Evolutionary conservation across 768 basidiomycete species (phyloP), one percentile per base, ranked within the genome.

Genomic region (Lentinus brumalis): DNA sequence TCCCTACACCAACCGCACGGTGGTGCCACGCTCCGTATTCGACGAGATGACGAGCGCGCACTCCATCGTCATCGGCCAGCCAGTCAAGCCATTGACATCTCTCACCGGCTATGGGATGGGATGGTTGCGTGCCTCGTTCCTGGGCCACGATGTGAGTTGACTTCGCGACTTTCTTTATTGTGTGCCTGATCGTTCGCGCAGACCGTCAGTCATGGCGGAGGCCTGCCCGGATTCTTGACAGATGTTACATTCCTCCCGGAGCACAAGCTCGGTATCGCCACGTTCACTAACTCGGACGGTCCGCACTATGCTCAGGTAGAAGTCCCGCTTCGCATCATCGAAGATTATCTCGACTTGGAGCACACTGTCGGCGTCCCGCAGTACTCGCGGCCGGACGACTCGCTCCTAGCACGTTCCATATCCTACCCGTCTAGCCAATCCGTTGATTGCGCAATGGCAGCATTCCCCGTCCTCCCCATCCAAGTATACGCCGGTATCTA

Each of bases 31-130:
- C 3, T 54, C 65, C 12, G 66, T 71, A 6, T 71, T 78, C 49
- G 62, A 67, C 7, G 72, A 70, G 40, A 64, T 68, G 2, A 77
- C 79, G 0, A 67, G 71, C 4, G 71, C 75, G 10, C 73, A 74
- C 50, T 54, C 73, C 0, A 57, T 81, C 38, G 9, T 57, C 14
- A 45, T 51, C 31, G 62, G 63, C 1, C 63, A 64, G 16, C 58
- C 67, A 1, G 9, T n/a, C 14, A 40, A 7, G 0, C 52, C 66
- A 1, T 64, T 66, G 9, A 15, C 60, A 0, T 78, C 80, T 0
- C 62, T 78, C 40, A 14, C 38, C 1, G 76, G 71, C 9, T 83
- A 81, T 61, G 79, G 77, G 2, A 65, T 78, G 66, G 81, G 81
- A 4, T 82, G 80, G 80, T 38, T 16, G 46, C 71, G 77, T 6